Conservation (phyloP, 768 basidiomycete genomes). For the Boletus pseudo-olivaceus region DNA sequence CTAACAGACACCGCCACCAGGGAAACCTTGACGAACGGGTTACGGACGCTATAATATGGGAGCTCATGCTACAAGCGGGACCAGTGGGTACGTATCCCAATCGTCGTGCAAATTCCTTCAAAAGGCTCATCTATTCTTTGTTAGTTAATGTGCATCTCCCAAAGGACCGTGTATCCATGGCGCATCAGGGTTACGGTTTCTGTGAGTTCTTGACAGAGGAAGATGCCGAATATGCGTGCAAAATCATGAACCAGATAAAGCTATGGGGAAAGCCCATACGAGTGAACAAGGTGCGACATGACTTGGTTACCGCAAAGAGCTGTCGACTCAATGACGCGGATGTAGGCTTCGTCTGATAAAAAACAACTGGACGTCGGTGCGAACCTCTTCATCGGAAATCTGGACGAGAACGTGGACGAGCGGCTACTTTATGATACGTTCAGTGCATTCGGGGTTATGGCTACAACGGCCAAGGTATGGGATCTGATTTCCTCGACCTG, state of each 20-base stretch:
- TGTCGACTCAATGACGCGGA: slow-evolving; percentile 12
- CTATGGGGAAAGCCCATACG: slow-evolving; percentile 98
- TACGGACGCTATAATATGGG: slow-evolving; percentile 93
- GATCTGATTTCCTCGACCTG: not conserved
- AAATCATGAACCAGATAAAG: slow-evolving; percentile 99
- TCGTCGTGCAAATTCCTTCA: not conserved
- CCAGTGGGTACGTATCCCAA: slow-evolving; percentile 75
- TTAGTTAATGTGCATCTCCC: slow-evolving; percentile 96
- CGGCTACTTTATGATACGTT: slow-evolving; percentile 91
- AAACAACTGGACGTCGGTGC: slow-evolving; percentile 98
- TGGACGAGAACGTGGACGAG: slow-evolving; percentile 96
- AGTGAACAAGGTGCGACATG: slow-evolving; percentile 87
- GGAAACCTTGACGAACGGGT: slow-evolving; percentile 97
- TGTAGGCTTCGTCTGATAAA: slow-evolving; percentile 93
- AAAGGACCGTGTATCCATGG: slow-evolving; percentile 97
- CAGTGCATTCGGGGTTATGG: slow-evolving; percentile 90
- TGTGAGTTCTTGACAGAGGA: slow-evolving; percentile 99
- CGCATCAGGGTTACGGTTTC: slow-evolving; percentile 99
- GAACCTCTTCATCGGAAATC: slow-evolving; percentile 92
- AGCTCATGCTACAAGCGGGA: slow-evolving; percentile 98
- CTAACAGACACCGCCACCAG: slow-evolving; percentile 37
- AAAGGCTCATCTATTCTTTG: not conserved
- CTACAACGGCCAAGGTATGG: slow-evolving; percentile 79
- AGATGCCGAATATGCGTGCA: slow-evolving; percentile 99
- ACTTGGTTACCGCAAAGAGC: not conserved